Conservation (phyloP, 306 rosid species). For the Pyrus betulifolia region DNA sequence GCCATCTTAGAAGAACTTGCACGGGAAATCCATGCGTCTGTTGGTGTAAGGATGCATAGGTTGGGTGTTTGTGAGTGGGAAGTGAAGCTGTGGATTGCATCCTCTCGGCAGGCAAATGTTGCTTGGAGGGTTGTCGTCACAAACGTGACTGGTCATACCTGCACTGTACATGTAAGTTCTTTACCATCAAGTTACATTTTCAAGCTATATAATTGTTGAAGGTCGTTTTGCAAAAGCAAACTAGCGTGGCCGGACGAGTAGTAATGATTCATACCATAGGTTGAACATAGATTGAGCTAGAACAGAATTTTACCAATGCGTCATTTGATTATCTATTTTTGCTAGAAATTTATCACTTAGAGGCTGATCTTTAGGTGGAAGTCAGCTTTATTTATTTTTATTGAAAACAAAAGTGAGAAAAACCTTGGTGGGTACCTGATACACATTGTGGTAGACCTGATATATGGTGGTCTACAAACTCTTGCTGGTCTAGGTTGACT, state of each 20-base stretch:
- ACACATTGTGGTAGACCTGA: neutral
- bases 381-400: neutral
- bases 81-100: conserved; percentile 85
- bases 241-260: neutral
- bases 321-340: neutral
- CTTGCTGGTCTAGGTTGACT: neutral
- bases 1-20: conserved; percentile 62
- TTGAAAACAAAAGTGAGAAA: neutral
- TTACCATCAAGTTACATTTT: neutral
- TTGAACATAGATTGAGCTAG: neutral
- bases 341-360: neutral
- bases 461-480: neutral
- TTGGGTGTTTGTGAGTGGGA: conserved; percentile 94
- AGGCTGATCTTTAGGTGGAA: neutral
- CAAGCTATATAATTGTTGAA: neutral
- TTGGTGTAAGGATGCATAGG: conserved; percentile 96
- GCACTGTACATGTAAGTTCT: conserved; percentile 75
- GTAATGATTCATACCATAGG: neutral
- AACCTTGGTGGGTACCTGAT: neutral
- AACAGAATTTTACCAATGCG: neutral
- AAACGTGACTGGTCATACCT: conserved; percentile 94
- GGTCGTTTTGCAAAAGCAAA: conserved; percentile 10
- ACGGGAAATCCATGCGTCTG: conserved; percentile 61
- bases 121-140: conserved; percentile 94
- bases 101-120: conserved; percentile 70